Evolutionary conservation across 2,329 filamentous ascomycete species (phyloP).

Genomic region (Aspergillus pseudoglaucus): DNA sequence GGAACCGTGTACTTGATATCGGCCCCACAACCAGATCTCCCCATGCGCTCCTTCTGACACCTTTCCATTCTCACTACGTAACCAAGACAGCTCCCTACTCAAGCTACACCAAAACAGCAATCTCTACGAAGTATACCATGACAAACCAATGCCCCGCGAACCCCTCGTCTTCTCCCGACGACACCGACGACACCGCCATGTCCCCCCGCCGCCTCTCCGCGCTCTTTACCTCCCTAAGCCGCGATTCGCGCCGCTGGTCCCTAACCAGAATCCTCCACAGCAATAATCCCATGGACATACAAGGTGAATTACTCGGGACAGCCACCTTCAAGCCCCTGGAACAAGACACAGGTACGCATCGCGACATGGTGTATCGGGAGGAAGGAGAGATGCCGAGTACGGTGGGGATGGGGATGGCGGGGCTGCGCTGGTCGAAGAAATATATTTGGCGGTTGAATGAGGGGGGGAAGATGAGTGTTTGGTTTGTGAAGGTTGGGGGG

Average conservation of each 20-base stretch:
- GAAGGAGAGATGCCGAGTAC: slow-evolving; percentile 34
- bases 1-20: too few relatives aligned
- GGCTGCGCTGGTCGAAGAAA: slow-evolving; percentile 34
- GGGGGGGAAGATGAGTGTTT: slow-evolving; percentile 32
- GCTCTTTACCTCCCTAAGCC: slow-evolving; percentile 24
- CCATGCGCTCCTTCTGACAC: too few relatives aligned
- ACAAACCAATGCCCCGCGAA: not conserved
- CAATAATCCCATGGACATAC: slow-evolving; percentile 35
- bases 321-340: slow-evolving; percentile 30
- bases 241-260: slow-evolving; percentile 25
- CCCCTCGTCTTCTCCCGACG: not conserved
- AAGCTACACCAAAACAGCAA: too few relatives aligned
- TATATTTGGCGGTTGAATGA: slow-evolving; percentile 38
- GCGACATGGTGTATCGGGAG: slow-evolving; percentile 37
- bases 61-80: too few relatives aligned
- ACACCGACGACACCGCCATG: slow-evolving; percentile 1
- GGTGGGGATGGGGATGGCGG: slow-evolving; percentile 16
- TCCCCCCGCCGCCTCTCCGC: slow-evolving; percentile 13
- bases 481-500: slow-evolving; percentile 37
- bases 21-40: too few relatives aligned
- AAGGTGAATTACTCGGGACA: slow-evolving; percentile 35
- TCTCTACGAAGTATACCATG: not conserved
- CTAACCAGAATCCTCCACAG: slow-evolving; percentile 35
- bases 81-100: too few relatives aligned
- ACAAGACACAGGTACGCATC: not conserved